Base-by-base conservation (phyloP, 1,284 basidiomycete species). In the Meira nashicola region DNA sequence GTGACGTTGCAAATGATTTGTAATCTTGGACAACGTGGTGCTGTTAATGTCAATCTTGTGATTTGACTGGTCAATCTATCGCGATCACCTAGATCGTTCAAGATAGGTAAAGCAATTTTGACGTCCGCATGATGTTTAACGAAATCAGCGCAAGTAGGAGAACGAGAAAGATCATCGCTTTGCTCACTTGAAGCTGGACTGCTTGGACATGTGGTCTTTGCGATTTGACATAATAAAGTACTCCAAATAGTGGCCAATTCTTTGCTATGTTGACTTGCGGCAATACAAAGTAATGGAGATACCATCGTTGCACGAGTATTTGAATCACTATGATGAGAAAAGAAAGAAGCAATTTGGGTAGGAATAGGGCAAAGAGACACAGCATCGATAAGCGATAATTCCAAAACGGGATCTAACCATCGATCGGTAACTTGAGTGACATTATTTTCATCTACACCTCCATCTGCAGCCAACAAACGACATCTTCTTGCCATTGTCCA, bases 241-340 rank as follows among this genome's bases (percentile, higher is more conserved):
- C 65, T 57, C 74, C 74, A 76, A 4, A 68, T 65, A 12, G 55
- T 47, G 2, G 57, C 54, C 8, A 74, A 64, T 50, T 71, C 63
- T 25, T 61, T 39, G n/a, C 50, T 52, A 21, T 74, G 74, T 56
- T 71, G 56, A 6, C 59, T 66, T 28, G 70, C 66, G 10, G 73
- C 64, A 40, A 76, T 63, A 47, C 64, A 60, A 25, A 62, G 60
- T 19, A 76, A 43, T 0, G 68, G 67, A 2, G 70, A 67, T 23
- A 67, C 59, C 14, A 60, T 14, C 9, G 57, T 25, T 37, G 57
- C 58, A 48, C 55, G 59, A 17, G 46, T 39, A 28, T 48, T 39
- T 11, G 61, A 39, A 23, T 55, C 55, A 17, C 15, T 44, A 6
- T 23, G 15, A 17, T 23, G 50, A 28, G 33, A 9, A 46, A 47